These are phyloP conservation scores for Corynascus novoguineensis DNA, from an alignment of 495 filamentous ascomycete species.

Conservation along the genomic window DNA sequence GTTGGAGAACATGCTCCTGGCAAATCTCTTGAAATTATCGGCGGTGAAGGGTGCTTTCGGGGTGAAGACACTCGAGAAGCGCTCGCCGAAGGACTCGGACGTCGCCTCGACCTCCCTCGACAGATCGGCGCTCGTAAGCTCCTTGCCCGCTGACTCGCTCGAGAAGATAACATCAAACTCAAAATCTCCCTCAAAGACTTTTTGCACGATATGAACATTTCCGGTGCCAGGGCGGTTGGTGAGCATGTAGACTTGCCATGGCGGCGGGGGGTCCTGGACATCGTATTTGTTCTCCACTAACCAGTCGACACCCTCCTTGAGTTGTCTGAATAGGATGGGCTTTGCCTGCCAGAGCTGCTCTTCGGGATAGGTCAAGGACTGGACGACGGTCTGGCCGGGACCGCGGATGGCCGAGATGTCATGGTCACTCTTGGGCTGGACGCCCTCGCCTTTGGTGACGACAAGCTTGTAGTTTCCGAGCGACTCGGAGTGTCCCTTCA, in stretches of 20 bases:
- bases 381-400: conserved; percentile 70
- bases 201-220: conserved; percentile 87
- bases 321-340: conserved; percentile 65
- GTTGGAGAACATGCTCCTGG: conserved; percentile 87
- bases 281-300: conserved; percentile 61
- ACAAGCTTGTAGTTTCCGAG: conserved; percentile 82
- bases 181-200: conserved; percentile 84
- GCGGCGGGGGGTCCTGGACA: conserved; percentile 68
- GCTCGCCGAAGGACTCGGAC: conserved; percentile 62
- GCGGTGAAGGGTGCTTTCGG: conserved; percentile 71
- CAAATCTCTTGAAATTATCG: conserved; percentile 70
- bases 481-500: conserved; percentile 65
- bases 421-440: conserved; percentile 56
- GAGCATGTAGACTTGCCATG: conserved; percentile 80
- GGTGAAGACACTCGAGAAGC: conserved; percentile 66
- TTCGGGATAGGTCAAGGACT: conserved; percentile 60
- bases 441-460: conserved; percentile 62
- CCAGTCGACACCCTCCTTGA: conserved; percentile 71
- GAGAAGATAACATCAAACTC: conserved; percentile 94
- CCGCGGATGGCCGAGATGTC: conserved; percentile 57
- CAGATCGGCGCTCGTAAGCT: conserved; percentile 56
- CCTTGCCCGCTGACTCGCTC: conserved; percentile 64
- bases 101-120: conserved; percentile 61
- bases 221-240: conserved; percentile 61
- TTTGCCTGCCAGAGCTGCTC: conserved; percentile 83